Evolutionary conservation across 352 stramenopile species (phyloP).

Genomic region (Blastocystis sp.): DNA sequence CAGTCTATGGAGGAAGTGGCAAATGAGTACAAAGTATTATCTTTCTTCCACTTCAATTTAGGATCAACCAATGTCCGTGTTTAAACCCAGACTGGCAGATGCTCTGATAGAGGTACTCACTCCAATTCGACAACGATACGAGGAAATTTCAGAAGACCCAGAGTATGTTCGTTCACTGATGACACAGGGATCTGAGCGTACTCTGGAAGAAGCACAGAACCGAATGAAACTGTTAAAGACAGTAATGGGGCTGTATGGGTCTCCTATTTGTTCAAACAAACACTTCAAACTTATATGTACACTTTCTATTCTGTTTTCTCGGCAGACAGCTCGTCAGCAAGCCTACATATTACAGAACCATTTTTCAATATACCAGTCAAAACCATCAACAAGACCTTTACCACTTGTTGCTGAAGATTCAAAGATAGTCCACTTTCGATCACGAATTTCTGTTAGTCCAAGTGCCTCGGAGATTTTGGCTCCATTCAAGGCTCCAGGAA

Average conservation of each 20-base stretch:
- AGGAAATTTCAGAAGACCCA: constrained; percentile 83
- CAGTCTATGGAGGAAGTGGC: constrained; percentile 79
- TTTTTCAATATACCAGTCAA: constrained; percentile 86
- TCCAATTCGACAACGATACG: constrained; percentile 88
- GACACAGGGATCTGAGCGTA: constrained; percentile 78
- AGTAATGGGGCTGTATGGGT: constrained; percentile 75
- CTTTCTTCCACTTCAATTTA: constrained; percentile 69
- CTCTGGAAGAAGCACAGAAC: constrained; percentile 74
- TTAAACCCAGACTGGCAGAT: constrained; percentile 90
- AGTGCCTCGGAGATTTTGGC: constrained; percentile 92
- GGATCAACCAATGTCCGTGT: constrained; percentile 81
- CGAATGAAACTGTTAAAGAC: constrained; percentile 79
- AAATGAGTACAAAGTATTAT: constrained; percentile 76
- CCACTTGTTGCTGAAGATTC: constrained; percentile 95
- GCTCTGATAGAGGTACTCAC: constrained; percentile 89
- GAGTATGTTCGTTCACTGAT: constrained; percentile 85
- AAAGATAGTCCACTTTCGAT: constrained; percentile 99
- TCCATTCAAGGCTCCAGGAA: constrained; percentile 61
- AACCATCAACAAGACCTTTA: constrained; percentile 96
- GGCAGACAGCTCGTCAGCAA: constrained; percentile 45
- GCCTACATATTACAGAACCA: constrained; percentile 15
- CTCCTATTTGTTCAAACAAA: neutral
- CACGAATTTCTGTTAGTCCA: constrained; percentile 92
- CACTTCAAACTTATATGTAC: constrained; percentile 7
- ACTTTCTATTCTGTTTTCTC: constrained; percentile 53